These are phyloP conservation scores for Metschnikowia proteae DNA, from an alignment of 805 yeast genomes.

Conservation along the genomic window DNA sequence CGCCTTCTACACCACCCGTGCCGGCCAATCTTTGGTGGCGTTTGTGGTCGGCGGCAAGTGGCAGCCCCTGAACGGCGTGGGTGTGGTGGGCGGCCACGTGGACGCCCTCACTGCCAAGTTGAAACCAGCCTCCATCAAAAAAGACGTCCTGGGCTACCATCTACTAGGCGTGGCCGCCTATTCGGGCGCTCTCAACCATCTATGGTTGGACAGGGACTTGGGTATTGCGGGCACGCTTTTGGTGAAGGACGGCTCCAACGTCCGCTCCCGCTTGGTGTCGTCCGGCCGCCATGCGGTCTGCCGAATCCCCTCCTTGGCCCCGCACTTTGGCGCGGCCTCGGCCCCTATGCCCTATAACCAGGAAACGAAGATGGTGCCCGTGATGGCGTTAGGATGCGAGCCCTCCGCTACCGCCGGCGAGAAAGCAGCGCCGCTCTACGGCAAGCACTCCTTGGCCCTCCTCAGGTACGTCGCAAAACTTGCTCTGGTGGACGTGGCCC, in stretches of 20 bases:
- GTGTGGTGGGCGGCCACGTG: conserved; percentile 31
- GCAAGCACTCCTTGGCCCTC: conserved; percentile 30
- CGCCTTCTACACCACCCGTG: conserved; percentile 28
- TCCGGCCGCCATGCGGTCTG: conserved; percentile 37
- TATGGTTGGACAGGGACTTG: conserved; percentile 42
- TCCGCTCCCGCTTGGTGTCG: conserved; percentile 25
- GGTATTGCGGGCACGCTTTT: conserved; percentile 40
- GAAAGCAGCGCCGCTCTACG: conserved; percentile 23
- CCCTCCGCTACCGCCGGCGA: conserved; percentile 28
- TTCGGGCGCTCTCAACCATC: conserved; percentile 31
- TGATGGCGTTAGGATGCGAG: conserved; percentile 25
- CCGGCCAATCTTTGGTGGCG: conserved; percentile 34
- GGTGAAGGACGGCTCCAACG: conserved; percentile 18
- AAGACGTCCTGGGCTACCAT: conserved; percentile 29
- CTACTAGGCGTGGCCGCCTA: conserved; percentile 40
- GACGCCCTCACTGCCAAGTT: conserved; percentile 37
- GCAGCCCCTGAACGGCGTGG: conserved; percentile 28
- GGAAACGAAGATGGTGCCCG: conserved; percentile 40
- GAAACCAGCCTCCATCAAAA: conserved; percentile 27
- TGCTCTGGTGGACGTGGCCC: conserved; percentile 19
- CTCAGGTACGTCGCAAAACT: conserved; percentile 31
- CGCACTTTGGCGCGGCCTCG: conserved; percentile 31
- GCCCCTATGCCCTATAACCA: conserved; percentile 27
- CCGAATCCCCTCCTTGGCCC: conserved; percentile 38
- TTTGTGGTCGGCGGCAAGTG: conserved; percentile 37